These are phyloP conservation scores for Trametes polyzona DNA, from an alignment of 1,284 basidiomycete species.

Conservation along the genomic window DNA sequence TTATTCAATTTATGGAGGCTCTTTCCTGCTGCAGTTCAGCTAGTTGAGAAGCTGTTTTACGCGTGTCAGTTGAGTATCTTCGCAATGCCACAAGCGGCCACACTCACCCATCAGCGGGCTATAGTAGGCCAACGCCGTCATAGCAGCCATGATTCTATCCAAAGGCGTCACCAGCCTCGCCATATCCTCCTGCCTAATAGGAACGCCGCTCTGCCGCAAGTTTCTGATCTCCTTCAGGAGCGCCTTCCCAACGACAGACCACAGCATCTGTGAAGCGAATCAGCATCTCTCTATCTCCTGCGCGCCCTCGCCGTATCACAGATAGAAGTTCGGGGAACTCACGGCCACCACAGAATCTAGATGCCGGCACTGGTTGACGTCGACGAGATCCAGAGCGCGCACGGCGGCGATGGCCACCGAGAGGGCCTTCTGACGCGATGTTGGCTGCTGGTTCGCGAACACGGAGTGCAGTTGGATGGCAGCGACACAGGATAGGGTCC, in stretches of 20 bases:
- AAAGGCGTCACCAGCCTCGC: conserved; percentile 5
- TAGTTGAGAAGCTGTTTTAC: conserved; percentile 7
- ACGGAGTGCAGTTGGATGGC: conserved; percentile 26
- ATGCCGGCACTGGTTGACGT: conserved; percentile 15
- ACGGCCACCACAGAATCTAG: conserved; percentile 29
- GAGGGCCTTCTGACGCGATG: conserved; percentile 18
- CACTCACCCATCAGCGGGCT: conserved; percentile 22
- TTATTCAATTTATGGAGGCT: background rate
- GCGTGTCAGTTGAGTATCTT: background rate
- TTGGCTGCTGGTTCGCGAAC: conserved; percentile 13
- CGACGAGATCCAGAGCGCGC: conserved; percentile 19
- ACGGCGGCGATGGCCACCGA: conserved; percentile 22
- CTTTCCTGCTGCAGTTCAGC: conserved; percentile 13
- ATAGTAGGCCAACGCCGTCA: conserved; percentile 6
- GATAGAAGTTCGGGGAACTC: too few species aligned
- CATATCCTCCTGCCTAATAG: conserved; percentile 14
- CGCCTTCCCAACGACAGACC: conserved; percentile 18
- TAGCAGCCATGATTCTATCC: conserved; percentile 18
- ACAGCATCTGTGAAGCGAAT: conserved; percentile 14
- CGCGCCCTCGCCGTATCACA: background rate
- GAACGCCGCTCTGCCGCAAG: background rate
- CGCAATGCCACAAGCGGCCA: background rate
- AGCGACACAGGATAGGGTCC: conserved; percentile 24
- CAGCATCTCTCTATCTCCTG: background rate
- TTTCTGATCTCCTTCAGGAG: conserved; percentile 14